These are phyloP conservation scores for Tolypocladium amazonense DNA, from an alignment of 2,329 filamentous ascomycete genomes.

Conservation along the genomic window DNA sequence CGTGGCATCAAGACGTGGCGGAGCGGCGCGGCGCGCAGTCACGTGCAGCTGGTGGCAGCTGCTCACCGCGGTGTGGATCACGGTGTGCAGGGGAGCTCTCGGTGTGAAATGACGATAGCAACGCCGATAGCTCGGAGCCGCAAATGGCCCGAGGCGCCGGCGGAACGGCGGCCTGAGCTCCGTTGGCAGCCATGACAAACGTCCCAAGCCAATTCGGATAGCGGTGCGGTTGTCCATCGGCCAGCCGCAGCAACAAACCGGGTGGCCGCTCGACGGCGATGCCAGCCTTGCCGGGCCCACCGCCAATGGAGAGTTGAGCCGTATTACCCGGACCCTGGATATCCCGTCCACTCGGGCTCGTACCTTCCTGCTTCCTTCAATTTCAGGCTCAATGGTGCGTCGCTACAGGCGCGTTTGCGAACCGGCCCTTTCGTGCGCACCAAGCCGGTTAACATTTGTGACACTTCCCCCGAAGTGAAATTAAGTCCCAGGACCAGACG, in stretches of 20 bases:
- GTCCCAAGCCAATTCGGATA: no score
- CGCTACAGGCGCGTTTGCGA: no score
- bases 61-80: background rate
- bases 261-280: background rate
- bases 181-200: no score
- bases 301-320: background rate
- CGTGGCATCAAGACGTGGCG: background rate
- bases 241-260: background rate
- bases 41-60: background rate
- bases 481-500: no score
- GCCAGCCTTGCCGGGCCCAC: background rate
- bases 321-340: background rate
- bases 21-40: background rate
- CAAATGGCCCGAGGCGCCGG: background rate
- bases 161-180: background rate
- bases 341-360: no score
- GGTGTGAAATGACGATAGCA: no score
- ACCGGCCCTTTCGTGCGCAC: no score
- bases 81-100: background rate
- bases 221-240: no score
- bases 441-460: no score
- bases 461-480: no score
- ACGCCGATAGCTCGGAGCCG: background rate
- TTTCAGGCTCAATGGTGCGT: no score
- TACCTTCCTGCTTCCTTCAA: no score